Evolutionary conservation across 176 grass and related monocot species (phyloP).

Genomic region (Zea mays): Zm-B73-REFERENCE-NAM-5.0 NC_050103.1:127263001-127263500

Average conservation of each 20-base stretch:
- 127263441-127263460: conserved; percentile 22
- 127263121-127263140: conserved; percentile 32
- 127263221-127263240: conserved; percentile 55
- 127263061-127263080: conserved; percentile 27
- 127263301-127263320: conserved; percentile 26
- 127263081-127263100: conserved; percentile 25
- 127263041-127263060: conserved; percentile 46
- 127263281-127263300: conserved; percentile 29
- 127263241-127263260: conserved; percentile 67
- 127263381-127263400: conserved; percentile 9
- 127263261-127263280: conserved; percentile 25
- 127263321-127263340: background rate
- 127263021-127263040: conserved; percentile 73
- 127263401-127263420: conserved; percentile 22
- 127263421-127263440: conserved; percentile 13
- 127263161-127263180: conserved; percentile 43
- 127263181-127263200: conserved; percentile 57
- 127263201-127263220: conserved; percentile 55
- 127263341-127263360: conserved; percentile 19
- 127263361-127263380: background rate
- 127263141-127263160: conserved; percentile 35
- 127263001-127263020: conserved; percentile 81
- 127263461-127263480: conserved; percentile 26
- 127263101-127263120: conserved; percentile 31
- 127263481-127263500: conserved; percentile 5